These are phyloP conservation scores for Neovahlkampfia damariscottae DNA, from an alignment of 78 protist species.

Conservation along the genomic window DNA sequence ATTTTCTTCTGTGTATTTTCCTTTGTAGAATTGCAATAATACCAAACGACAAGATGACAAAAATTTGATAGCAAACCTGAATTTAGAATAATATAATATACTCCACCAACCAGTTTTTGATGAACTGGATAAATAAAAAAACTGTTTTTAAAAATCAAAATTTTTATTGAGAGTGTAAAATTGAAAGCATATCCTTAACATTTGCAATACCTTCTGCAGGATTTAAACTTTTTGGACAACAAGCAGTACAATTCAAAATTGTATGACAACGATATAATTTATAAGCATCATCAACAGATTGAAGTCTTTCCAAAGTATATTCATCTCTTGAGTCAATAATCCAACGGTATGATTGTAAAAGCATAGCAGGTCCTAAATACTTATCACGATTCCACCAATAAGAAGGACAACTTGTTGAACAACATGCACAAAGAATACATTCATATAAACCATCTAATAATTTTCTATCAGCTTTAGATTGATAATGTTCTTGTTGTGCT, in stretches of 20 bases:
- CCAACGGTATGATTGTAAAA: constrained; percentile 62
- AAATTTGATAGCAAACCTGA: too few relatives aligned
- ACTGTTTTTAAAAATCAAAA: too few relatives aligned
- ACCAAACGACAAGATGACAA: too few relatives aligned
- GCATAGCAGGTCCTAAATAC: constrained; percentile 69
- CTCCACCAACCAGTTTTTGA: too few relatives aligned
- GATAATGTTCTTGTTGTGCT: background rate
- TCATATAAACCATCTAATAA: constrained; percentile 83
- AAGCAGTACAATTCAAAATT: constrained; percentile 77
- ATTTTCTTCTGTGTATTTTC: too few relatives aligned
- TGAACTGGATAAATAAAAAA: too few relatives aligned
- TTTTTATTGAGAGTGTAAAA: too few relatives aligned
- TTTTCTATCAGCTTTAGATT: constrained; percentile 41
- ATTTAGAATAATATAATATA: too few relatives aligned
- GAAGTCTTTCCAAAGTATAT: constrained; percentile 15
- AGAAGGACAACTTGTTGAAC: constrained; percentile 74
- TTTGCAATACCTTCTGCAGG: constrained; percentile 46
- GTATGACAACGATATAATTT: constrained; percentile 80
- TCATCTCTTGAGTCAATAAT: constrained; percentile 52
- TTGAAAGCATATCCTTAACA: constrained; percentile 39
- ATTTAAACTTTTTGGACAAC: constrained; percentile 60
- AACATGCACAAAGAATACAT: constrained; percentile 87
- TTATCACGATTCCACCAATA: constrained; percentile 78
- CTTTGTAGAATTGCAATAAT: too few relatives aligned
- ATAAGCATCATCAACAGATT: constrained; percentile 24